Conservation (phyloP, 805 yeast species). For the Candida krabiensis region DNA sequence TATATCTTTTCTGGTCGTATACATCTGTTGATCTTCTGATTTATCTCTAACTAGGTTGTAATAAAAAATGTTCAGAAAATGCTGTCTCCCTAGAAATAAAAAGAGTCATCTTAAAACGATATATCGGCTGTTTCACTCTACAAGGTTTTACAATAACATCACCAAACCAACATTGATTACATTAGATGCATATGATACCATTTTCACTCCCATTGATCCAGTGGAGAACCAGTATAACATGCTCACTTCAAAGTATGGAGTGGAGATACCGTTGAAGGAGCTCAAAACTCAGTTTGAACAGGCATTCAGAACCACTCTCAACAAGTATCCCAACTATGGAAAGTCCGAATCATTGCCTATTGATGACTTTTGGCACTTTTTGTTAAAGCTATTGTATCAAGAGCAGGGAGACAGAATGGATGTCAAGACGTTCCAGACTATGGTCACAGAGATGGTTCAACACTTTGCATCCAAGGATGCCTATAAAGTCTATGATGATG, state of each 20-base stretch:
- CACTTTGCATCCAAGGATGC: conserved; percentile 53
- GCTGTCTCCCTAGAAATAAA: too few relatives aligned
- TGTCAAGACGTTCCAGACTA: conserved; percentile 29
- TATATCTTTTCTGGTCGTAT: too few relatives aligned
- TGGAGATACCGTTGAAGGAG: conserved; percentile 29
- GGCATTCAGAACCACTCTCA: conserved; percentile 35
- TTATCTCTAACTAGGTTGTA: too few relatives aligned
- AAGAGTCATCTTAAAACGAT: too few relatives aligned
- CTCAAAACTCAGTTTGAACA: conserved; percentile 31
- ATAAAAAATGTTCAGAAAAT: too few relatives aligned
- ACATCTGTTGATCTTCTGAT: too few relatives aligned
- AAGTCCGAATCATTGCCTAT: conserved; percentile 36
- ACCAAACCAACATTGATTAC: conserved; percentile 50
- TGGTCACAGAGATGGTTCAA: conserved; percentile 45
- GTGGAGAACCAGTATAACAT: conserved; percentile 53
- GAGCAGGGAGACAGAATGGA: conserved; percentile 14
- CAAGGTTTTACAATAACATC: too few relatives aligned
- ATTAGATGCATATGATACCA: conserved; percentile 68
- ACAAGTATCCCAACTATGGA: conserved; percentile 63
- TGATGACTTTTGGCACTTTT: conserved; percentile 58
- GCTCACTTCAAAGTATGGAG: conserved; percentile 47
- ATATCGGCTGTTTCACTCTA: too few relatives aligned
- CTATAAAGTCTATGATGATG: conserved; percentile 55
- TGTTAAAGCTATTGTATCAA: conserved; percentile 29
- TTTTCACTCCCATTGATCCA: conserved; percentile 57